Evolutionary conservation across 1,139 yeast species (phyloP), one percentile per base, ranked within the genome.

Genomic region (Meyerozyma athensensis): DNA sequence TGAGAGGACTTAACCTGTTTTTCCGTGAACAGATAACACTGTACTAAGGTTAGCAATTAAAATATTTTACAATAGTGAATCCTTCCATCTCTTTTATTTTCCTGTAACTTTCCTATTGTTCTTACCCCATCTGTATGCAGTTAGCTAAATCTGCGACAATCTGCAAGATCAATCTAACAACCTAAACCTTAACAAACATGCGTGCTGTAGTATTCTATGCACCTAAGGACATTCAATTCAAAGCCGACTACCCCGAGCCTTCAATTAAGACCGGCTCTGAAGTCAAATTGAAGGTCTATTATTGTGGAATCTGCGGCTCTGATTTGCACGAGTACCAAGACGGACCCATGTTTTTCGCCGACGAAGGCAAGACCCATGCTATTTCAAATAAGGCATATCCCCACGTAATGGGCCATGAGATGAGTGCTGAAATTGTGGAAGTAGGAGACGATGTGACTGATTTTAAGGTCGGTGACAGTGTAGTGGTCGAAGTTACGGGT

Each of bases 371-470:
- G 6, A 43, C 43, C 8, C 51, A 56, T 36, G 50, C 45, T 24
- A 52, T 57, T 28, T 47, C 60, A 6, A 39, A 48, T 22, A 38
- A 40, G 20, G 22, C 38, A n/a, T 41, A 44, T 20, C 42, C 47
- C 8, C 56, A 53, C 56, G 65, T 69, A 12, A 56, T 76, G 48
- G 81, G 81, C 8, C 81, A 75, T 45, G 81, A 76, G 51, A 77
- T 77, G 38, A 61, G 74, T 41, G 77, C 77, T 13, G 54, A 59
- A 23, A 59, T 75, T 24, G 63, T 64, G 24, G 62, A 64, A 31
- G 38, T 56, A 3, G 61, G 61, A 4, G 4, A 34, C 2, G 41
- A 39, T 12, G 58, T 54, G 4, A 33, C 38, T 2, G 12, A 26
- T 12, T 16, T 36, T 10, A 12, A 13, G 3, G 33, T 32, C 5